These are phyloP conservation scores for Neonectria ditissima DNA, from an alignment of 2,329 filamentous ascomycete species.

Conservation along the genomic window DNA sequence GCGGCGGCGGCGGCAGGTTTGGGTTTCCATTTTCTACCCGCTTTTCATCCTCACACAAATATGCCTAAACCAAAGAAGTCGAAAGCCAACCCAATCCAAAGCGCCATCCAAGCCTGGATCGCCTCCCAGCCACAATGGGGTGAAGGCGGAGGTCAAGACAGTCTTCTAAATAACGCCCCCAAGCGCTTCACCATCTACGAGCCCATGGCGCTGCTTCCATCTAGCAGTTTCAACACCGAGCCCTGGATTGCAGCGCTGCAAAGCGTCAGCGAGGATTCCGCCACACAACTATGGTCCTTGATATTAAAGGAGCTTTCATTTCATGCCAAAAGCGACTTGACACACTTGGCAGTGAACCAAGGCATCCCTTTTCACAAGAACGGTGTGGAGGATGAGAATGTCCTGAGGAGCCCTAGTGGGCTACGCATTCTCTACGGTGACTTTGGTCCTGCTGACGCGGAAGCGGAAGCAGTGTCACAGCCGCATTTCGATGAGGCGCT, in stretches of 20 bases:
- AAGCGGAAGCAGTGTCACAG: slow-evolving; percentile 45
- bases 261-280: slow-evolving; percentile 37
- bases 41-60: slow-evolving; percentile 29
- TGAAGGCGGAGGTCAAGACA: slow-evolving; percentile 25
- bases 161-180: slow-evolving; percentile 58
- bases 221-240: slow-evolving; percentile 64
- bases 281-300: slow-evolving; percentile 57
- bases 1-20: background rate
- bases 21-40: background rate
- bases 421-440: slow-evolving; percentile 78
- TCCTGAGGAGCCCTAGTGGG: slow-evolving; percentile 78
- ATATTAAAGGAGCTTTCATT: slow-evolving; percentile 62
- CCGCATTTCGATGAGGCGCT: slow-evolving; percentile 75
- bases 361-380: slow-evolving; percentile 65
- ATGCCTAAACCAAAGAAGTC: slow-evolving; percentile 44
- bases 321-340: slow-evolving; percentile 57
- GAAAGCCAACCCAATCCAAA: slow-evolving; percentile 48
- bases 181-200: slow-evolving; percentile 71
- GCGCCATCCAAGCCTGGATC: slow-evolving; percentile 48
- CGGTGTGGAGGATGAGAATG: slow-evolving; percentile 65
- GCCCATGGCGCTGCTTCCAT: slow-evolving; percentile 70
- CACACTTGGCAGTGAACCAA: slow-evolving; percentile 71
- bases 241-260: slow-evolving; percentile 56
- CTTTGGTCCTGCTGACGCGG: slow-evolving; percentile 70
- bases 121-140: slow-evolving; percentile 16